Conservation (phyloP, 176 grass and related monocot genomes). For the Metroxylon sagu region DNA sequence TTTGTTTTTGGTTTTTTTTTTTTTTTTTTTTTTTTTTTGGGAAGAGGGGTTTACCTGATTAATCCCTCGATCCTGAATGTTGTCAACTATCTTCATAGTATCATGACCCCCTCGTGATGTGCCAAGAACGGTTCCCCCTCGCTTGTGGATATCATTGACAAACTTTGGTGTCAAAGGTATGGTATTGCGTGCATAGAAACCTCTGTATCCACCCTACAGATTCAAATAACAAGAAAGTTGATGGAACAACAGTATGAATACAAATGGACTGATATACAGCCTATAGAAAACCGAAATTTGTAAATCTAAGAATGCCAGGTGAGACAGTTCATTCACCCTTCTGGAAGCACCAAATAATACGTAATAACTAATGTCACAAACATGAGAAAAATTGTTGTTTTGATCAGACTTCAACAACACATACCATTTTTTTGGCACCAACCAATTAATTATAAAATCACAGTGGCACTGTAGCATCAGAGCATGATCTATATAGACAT, state of each 20-base stretch:
- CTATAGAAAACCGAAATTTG: neutral
- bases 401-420: no score
- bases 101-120: conserved; percentile 25
- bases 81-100: conserved; percentile 16
- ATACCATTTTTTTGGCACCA: no score
- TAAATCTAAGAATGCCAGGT: neutral
- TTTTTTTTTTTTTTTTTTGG: no score
- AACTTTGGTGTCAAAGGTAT: conserved; percentile 9
- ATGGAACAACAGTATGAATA: neutral
- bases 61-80: conserved; percentile 14
- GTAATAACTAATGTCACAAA: no score
- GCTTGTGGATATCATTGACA: conserved; percentile 23
- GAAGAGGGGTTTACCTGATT: neutral
- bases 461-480: no score
- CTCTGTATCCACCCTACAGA: conserved; percentile 17
- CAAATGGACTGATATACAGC: neutral
- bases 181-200: conserved; percentile 17
- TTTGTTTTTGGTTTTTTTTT: no score
- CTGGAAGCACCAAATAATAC: no score
- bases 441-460: no score
- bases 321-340: no score
- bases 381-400: no score
- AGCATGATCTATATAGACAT: no score
- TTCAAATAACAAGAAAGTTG: no score
- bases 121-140: conserved; percentile 13